These are phyloP conservation scores for Cadophora sp. DNA, from an alignment of 2,329 filamentous ascomycete genomes.

Conservation along the genomic window DNA sequence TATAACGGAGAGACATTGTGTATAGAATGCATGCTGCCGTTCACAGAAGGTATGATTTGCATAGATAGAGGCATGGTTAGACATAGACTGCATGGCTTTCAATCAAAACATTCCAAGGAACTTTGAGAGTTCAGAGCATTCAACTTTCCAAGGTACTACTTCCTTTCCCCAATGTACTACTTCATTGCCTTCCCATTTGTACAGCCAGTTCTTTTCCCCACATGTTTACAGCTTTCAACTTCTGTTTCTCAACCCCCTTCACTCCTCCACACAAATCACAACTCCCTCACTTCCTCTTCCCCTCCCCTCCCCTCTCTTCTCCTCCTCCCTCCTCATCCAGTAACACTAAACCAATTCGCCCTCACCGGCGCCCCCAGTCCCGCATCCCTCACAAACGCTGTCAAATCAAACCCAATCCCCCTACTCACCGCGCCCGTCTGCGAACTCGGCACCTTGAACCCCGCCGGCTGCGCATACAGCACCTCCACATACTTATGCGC, in stretches of 20 bases:
- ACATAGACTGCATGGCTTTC: conserved; percentile 13
- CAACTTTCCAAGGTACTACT: too few species aligned
- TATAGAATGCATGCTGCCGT: not conserved
- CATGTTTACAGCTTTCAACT: too few species aligned
- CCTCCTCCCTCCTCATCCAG: conserved; percentile 3
- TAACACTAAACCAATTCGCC: conserved; percentile 28
- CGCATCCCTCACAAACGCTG: conserved; percentile 21
- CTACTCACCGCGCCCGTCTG: conserved; percentile 19
- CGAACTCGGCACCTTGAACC: conserved; percentile 22
- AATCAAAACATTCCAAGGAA: not conserved
- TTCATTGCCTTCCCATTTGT: not conserved
- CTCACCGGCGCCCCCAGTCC: conserved; percentile 20
- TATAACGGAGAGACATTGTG: not conserved
- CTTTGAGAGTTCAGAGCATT: not conserved
- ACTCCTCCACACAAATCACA: not conserved
- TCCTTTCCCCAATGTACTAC: too few species aligned
- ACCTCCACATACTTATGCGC: conserved; percentile 30
- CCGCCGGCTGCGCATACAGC: conserved; percentile 22
- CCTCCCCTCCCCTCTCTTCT: too few species aligned
- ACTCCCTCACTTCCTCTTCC: not conserved
- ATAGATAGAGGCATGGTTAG: conserved; percentile 4
- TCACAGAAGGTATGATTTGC: not conserved
- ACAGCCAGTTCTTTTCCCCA: not conserved
- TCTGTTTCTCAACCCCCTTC: too few species aligned
- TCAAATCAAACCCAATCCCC: conserved; percentile 30